phyloP scores from a whole-genome alignment of 192 early-diverging fungal species.

The Podila clonocystis region DNA sequence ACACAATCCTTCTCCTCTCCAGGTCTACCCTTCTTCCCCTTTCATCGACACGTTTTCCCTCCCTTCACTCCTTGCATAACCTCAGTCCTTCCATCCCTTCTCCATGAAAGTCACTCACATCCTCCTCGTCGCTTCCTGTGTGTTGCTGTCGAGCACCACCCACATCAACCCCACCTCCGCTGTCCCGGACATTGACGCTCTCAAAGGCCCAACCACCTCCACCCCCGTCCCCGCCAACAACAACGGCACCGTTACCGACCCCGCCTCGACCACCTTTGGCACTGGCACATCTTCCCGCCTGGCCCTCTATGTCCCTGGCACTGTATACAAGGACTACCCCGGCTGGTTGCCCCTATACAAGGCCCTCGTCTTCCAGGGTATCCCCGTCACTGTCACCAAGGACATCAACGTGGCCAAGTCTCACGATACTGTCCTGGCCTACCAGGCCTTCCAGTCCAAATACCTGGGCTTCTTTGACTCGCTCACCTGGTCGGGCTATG shows the following conservation, averaged over 20 bases:
- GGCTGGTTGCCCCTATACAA: conserved; percentile 27
- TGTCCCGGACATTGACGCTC: conserved; percentile 4
- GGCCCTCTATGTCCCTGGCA: conserved; percentile 16
- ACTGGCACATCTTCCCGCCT: conserved; percentile 15
- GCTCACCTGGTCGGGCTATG: conserved; percentile 8
- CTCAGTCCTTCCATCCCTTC: background rate
- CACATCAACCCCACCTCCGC: background rate
- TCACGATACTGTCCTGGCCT: conserved; percentile 13
- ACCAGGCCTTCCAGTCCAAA: conserved; percentile 12
- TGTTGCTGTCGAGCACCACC: background rate
- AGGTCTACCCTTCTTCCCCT: background rate
- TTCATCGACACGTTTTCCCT: background rate
- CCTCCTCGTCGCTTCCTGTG: background rate
- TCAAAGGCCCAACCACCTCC: background rate
- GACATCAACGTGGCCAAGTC: conserved; percentile 9
- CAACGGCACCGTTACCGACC: conserved; percentile 12
- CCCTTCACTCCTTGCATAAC: background rate
- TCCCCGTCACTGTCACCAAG: conserved; percentile 21
- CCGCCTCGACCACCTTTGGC: conserved; percentile 5
- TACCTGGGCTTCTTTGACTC: conserved; percentile 1
- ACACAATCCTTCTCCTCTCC: conserved; percentile 6
- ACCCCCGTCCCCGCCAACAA: conserved; percentile 3
- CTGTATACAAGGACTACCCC: conserved; percentile 11
- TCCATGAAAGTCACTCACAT: background rate
- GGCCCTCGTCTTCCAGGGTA: conserved; percentile 19